Evolutionary conservation across 495 filamentous ascomycete species (phyloP).

Genomic region (Daldinia vernicosa): DNA sequence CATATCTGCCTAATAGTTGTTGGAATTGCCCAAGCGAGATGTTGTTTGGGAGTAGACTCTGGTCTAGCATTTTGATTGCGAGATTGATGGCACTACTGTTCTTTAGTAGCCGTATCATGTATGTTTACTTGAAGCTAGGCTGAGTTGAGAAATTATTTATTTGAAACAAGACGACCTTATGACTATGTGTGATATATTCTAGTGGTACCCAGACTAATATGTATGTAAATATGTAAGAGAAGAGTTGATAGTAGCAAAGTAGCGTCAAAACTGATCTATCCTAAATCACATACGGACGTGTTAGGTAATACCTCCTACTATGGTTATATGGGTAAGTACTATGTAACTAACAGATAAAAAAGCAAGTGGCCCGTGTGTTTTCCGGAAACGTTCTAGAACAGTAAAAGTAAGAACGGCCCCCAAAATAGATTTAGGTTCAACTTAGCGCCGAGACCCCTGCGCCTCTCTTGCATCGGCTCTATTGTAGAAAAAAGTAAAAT

Average conservation of each 20-base stretch:
- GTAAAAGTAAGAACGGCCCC: slow-evolving; percentile 2
- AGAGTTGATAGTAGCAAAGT: too few relatives aligned
- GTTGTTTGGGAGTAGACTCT: slow-evolving; percentile 38
- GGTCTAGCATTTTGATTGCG: slow-evolving; percentile 26
- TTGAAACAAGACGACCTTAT: not conserved
- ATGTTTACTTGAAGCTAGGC: not conserved
- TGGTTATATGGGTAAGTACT: too few relatives aligned
- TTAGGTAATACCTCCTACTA: not conserved
- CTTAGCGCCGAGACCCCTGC: slow-evolving; percentile 29
- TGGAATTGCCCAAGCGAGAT: slow-evolving; percentile 51
- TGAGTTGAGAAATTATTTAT: not conserved
- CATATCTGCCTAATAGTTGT: slow-evolving; percentile 48
- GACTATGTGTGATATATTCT: slow-evolving; percentile 1
- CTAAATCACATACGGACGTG: not conserved
- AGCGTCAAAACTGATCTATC: not conserved
- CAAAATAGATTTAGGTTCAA: slow-evolving; percentile 10
- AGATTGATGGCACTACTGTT: not conserved
- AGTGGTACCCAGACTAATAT: not conserved
- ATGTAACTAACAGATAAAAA: too few relatives aligned
- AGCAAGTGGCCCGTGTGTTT: not conserved
- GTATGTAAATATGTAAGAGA: not conserved
- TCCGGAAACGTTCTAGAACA: slow-evolving; percentile 20
- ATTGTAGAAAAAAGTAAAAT: slow-evolving; percentile 7
- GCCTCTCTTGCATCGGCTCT: slow-evolving; percentile 15
- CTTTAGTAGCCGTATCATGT: too few relatives aligned